Conservation (phyloP, 2,329 filamentous ascomycete species). For the Pestalotiopsis sp. region DNA sequence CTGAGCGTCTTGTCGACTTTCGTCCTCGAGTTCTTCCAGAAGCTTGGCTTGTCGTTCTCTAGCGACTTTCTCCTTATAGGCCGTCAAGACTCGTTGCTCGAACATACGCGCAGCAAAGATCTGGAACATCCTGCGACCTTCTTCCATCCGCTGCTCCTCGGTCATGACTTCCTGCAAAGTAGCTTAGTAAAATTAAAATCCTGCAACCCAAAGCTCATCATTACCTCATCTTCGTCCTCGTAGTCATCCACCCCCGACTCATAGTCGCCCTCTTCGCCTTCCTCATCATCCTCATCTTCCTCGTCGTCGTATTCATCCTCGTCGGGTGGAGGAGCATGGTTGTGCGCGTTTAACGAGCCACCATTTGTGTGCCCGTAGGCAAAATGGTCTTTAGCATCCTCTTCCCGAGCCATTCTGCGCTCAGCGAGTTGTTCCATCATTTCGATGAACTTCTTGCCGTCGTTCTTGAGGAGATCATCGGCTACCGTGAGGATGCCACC, state of each 20-base stretch:
- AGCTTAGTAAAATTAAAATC: conserved; percentile 34
- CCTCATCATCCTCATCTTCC: conserved; percentile 61
- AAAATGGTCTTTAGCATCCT: conserved; percentile 74
- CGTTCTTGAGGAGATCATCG: conserved; percentile 97
- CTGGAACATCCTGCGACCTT: conserved; percentile 97
- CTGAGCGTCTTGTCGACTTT: conserved; percentile 73
- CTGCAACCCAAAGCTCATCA: conserved; percentile 18
- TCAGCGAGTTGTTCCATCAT: conserved; percentile 99
- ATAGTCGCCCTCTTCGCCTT: conserved; percentile 63
- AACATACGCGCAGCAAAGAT: conserved; percentile 99
- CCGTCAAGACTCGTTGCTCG: conserved; percentile 91
- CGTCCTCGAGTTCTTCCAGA: conserved; percentile 87
- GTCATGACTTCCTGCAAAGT: conserved; percentile 87
- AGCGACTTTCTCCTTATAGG: conserved; percentile 97
- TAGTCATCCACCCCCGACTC: conserved; percentile 66
- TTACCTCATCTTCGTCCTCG: conserved; percentile 79
- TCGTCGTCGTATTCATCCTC: conserved; percentile 75
- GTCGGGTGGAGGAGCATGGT: conserved; percentile 70
- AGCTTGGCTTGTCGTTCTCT: conserved; percentile 89
- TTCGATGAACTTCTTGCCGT: conserved; percentile 99
- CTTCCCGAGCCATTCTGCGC: conserved; percentile 94
- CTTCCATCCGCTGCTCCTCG: conserved; percentile 98
- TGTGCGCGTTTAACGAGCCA: conserved; percentile 60
- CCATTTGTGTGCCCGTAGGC: conserved; percentile 62
- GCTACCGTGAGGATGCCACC: conserved; percentile 98